phyloP scores from a whole-genome alignment of 306 rosid genomes.

The Quercus agrifolia region DNA sequence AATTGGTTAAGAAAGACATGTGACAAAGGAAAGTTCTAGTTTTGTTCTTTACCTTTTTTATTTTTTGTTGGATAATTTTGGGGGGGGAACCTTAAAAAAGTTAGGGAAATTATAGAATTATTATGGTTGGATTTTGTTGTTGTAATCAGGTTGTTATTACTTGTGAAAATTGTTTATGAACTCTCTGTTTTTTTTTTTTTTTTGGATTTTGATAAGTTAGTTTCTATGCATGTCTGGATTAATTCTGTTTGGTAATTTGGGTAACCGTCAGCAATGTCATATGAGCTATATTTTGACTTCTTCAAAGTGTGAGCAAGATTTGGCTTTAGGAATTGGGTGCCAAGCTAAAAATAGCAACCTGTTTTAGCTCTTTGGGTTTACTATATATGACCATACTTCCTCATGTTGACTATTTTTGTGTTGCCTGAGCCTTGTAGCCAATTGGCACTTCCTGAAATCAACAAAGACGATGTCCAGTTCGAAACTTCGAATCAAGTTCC shows the following conservation, averaged over 20 bases:
- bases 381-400: background rate
- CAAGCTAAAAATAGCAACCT: background rate
- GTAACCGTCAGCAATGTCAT: background rate
- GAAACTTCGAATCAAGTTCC: too few species aligned
- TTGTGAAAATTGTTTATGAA: slow-evolving; percentile 21
- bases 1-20: slow-evolving; percentile 53
- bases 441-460: too few species aligned
- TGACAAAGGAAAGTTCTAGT: slow-evolving; percentile 38
- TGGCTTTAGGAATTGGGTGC: background rate
- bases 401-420: background rate
- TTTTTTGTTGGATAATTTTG: slow-evolving; percentile 24
- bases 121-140: slow-evolving; percentile 30
- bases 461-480: too few species aligned
- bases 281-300: background rate
- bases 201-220: background rate
- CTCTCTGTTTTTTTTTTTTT: background rate
- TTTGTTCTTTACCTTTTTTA: slow-evolving; percentile 30
- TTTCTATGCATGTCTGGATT: background rate
- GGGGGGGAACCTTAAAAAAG: background rate
- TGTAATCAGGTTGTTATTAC: slow-evolving; percentile 10
- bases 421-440: too few species aligned
- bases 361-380: background rate
- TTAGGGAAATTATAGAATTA: slow-evolving; percentile 36
- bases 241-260: background rate
- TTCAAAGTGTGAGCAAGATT: background rate